phyloP scores from a whole-genome alignment of 495 filamentous ascomycete species.

The Hypomontagnella monticulosa region DNA sequence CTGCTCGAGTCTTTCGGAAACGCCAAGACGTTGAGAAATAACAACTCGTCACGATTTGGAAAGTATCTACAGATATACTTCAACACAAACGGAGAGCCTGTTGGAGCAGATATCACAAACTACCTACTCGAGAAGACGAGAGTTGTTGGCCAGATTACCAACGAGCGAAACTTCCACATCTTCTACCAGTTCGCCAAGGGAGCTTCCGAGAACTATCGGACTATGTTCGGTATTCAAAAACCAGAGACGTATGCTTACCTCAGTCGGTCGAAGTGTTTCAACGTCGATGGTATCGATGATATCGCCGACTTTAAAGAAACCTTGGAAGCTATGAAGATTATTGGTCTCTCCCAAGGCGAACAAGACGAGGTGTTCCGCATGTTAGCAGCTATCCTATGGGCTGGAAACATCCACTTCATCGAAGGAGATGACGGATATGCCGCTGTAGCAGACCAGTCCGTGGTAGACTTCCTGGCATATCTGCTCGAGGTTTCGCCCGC shows the following conservation, averaged over 20 bases:
- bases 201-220: constrained; percentile 83
- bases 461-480: constrained; percentile 94
- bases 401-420: constrained; percentile 88
- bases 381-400: constrained; percentile 92
- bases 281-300: constrained; percentile 95
- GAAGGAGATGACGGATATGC: constrained; percentile 94
- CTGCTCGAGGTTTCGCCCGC: constrained; percentile 86
- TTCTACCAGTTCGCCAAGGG: constrained; percentile 99
- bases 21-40: constrained; percentile 96
- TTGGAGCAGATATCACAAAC: constrained; percentile 97
- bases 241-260: constrained; percentile 97
- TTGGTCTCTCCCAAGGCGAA: constrained; percentile 86
- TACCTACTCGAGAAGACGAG: constrained; percentile 95
- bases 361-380: constrained; percentile 98
- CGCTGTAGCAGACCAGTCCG: constrained; percentile 82
- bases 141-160: constrained; percentile 93
- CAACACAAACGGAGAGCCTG: constrained; percentile 89
- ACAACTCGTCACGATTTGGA: constrained; percentile 98
- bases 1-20: constrained; percentile 98
- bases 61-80: constrained; percentile 99
- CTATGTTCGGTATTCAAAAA: constrained; percentile 86
- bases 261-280: constrained; percentile 89
- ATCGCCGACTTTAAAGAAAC: constrained; percentile 90
- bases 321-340: constrained; percentile 91
- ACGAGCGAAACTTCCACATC: constrained; percentile 99